Percentiles rank a stretch among this genome's conserved stretches.
These are phyloP conservation scores for Auricularia auricula-judae DNA, from an alignment of 768 basidiomycete species.

Conservation along the genomic window DNA sequence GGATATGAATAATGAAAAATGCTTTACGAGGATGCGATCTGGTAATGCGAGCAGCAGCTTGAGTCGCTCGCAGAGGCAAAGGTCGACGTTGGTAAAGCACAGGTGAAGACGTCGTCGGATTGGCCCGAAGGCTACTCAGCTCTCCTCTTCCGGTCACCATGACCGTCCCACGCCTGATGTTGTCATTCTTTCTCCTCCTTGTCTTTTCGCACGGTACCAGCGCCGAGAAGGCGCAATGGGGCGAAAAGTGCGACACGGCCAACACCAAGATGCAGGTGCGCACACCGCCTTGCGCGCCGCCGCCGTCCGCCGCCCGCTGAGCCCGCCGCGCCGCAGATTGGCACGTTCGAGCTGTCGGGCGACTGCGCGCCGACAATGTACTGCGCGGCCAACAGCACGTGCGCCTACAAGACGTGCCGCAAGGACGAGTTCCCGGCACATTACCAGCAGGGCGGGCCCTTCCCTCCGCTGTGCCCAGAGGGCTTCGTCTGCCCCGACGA, in stretches of 20 bases:
- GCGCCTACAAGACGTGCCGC: conserved; percentile 58
- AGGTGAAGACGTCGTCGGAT: neutral
- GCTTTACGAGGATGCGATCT: too few species aligned
- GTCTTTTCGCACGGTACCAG: neutral
- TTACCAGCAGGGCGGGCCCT: conserved; percentile 29
- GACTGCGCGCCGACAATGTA: conserved; percentile 66
- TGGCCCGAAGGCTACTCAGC: neutral
- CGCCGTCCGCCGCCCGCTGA: neutral
- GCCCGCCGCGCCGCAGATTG: conserved; percentile 53
- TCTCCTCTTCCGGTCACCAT: neutral
- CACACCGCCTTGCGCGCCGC: neutral
- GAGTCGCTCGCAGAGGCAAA: too few species aligned
- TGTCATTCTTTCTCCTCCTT: neutral
- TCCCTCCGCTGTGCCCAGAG: conserved; percentile 51
- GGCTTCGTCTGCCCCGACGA: conserved; percentile 82
- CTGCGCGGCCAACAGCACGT: conserved; percentile 44
- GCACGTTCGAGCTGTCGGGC: conserved; percentile 70
- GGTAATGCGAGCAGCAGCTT: too few species aligned
- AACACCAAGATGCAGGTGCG: conserved; percentile 1
- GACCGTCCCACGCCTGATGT: neutral
- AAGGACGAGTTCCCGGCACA: conserved; percentile 71
- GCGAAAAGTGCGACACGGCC: neutral
- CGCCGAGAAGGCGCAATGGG: neutral
- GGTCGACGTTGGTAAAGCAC: too few species aligned
- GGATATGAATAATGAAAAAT: too few species aligned